Percentiles rank a stretch among this genome's conserved stretches.
phyloP scores from a whole-genome alignment of 148 eudicot species.

The Hydrangea macrophylla region DNA sequence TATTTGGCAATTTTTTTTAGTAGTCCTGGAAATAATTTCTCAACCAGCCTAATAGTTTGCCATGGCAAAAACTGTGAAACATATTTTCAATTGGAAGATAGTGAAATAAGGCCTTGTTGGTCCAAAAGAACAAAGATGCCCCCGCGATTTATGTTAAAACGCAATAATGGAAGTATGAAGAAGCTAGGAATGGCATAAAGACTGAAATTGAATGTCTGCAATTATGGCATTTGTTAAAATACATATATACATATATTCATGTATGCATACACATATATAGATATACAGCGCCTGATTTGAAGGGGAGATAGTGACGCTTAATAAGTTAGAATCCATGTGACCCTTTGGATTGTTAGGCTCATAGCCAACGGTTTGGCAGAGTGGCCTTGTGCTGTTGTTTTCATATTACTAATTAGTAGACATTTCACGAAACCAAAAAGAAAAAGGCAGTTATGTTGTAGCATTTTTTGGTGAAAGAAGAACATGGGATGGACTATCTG shows the following conservation, averaged over 20 bases:
- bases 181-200: not conserved
- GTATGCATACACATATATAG: not conserved
- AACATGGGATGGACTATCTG: too few species aligned
- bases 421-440: not conserved
- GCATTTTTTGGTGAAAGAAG: not conserved
- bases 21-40: too few species aligned
- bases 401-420: not conserved
- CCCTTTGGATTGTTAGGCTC: not conserved
- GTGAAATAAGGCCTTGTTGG: not conserved
- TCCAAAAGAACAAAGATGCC: not conserved
- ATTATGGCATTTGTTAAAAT: not conserved
- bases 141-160: not conserved
- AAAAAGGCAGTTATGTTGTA: not conserved
- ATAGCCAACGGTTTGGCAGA: conserved; percentile 1
- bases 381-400: not conserved
- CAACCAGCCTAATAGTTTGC: not conserved
- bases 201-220: not conserved
- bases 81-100: not conserved
- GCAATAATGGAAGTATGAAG: not conserved
- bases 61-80: not conserved
- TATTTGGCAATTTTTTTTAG: too few species aligned
- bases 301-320: not conserved
- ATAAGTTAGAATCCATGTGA: not conserved
- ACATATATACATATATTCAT: not conserved
- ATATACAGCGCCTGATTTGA: not conserved